Base-by-base conservation (phyloP, 805 yeast species). In the Metschnikowia cerradonensis region DNA sequence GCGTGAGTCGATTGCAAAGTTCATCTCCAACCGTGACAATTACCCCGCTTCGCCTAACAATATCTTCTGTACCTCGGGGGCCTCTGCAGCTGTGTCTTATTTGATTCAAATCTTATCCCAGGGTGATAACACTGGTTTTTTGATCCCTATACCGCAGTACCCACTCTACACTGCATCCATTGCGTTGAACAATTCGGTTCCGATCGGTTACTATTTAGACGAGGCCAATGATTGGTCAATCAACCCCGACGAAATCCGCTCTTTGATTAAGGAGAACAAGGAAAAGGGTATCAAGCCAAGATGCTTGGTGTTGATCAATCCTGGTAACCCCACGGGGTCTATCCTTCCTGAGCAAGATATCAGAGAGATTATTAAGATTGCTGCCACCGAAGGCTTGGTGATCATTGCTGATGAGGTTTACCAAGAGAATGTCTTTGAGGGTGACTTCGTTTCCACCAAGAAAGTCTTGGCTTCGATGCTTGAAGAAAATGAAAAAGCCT, bases 311-410 rank as follows among this genome's bases (percentile, higher is more conserved):
- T 88, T 94, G 14, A 94, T 94, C 63, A 94, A 94, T 72, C 99
- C 99, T 1, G 98, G 99, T 51, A 94, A 94, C 70, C 99, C 99
- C 56, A 94, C 99, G 0, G 99, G 99, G 40, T 80, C 96, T 1
- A 82, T 90, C 49, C 75, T 94, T 52, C 67, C 79, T 8, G 76
- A 74, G 46, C 79, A 78, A 4, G 83, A 84, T 55, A 90, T 94
- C 62, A 81, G 76, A 39, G 85, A 83, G 40, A 78, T 94, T 49
- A 75, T 94, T 51, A 75, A 79, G 36, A 79, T 92, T 50, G 96
- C 97, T 32, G 95, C 96, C 15, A 84, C 85, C 63, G 72, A 90
- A 58, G 90, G 96, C 40, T 67, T 94, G 14, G 92, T 90, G 2
- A 78, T 94, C 46, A 86, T 94, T 56, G 97, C 99, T 13, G 99